A percentile compares a stretch with the other conserved stretches of the same genome.
Conservation (phyloP, 148 eudicot genomes). For the Diospyros lotus region DNA sequence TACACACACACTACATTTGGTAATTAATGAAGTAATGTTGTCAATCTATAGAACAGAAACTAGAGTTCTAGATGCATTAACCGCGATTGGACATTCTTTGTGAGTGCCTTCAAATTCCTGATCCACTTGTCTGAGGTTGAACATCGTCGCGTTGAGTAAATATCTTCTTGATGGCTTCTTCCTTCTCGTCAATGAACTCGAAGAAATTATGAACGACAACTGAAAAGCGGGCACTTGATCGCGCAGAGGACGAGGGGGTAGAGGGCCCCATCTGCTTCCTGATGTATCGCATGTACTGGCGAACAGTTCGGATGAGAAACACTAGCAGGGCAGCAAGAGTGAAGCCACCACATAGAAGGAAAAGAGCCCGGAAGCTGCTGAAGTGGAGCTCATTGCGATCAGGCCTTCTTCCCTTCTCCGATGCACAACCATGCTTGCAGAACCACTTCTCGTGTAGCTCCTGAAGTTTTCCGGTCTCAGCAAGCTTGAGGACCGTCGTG, state of each 20-base stretch:
- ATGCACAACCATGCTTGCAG: constrained; percentile 18
- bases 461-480: constrained; percentile 43
- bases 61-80: neutral
- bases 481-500: constrained; percentile 37
- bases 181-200: constrained; percentile 31
- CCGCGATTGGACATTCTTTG: no score
- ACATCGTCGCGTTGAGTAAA: constrained; percentile 15
- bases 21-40: neutral
- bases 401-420: neutral
- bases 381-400: constrained; percentile 24
- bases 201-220: constrained; percentile 14
- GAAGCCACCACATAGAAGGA: constrained; percentile 15
- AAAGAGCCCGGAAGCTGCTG: constrained; percentile 27
- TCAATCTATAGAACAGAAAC: neutral
- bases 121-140: constrained; percentile 10
- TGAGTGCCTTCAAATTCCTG: neutral
- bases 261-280: constrained; percentile 15
- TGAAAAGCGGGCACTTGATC: constrained; percentile 11
- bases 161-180: constrained; percentile 25
- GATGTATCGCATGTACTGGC: constrained; percentile 19
- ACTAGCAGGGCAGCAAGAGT: constrained; percentile 11
- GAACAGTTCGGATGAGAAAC: constrained; percentile 12
- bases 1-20: neutral
- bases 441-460: constrained; percentile 33
- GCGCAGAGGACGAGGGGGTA: constrained; percentile 12